Base-by-base conservation (phyloP, 129 eudicot genomes). In the Heracleum sosnowskyi region DNA sequence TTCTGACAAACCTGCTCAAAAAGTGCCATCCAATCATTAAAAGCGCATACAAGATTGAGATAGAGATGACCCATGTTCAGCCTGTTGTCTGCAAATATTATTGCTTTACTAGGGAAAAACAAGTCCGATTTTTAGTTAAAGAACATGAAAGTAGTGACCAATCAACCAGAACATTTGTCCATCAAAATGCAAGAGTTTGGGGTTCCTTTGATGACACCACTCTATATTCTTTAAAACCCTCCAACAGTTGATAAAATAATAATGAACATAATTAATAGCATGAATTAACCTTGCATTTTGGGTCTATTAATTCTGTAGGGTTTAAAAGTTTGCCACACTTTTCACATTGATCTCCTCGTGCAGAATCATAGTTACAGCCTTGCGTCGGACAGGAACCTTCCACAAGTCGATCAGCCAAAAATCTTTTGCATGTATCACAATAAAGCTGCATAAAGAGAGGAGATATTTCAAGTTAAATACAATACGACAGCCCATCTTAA, bases 271-370 rank as follows among this genome's bases (percentile, higher is more conserved):
- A 70, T 79, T 77, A n/a, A 66, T 24, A 79, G 72, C 40, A 16
- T 36, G 47, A 28, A 44, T 57, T 68, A 42, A 90, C 99, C 97
- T 96, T 96, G 95, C 99, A 96, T 82, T 83, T 88, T n/a, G 99
- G 99, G 53, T 86, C 85, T 42, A 84, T 75, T 33, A 96, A 82
- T 79, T 96, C 99, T 9, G 97, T 89, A 29, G 99, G 96, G 85
- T 96, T 92, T 68, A 96, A 78, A n/a, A 92, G 90, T 86, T 90
- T 90, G 33, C 95, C 91, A 80, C 99, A 95, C 46, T 95, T 89
- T 69, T 95, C 99, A 82, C 97, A 95, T 73, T 95, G 97, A 87
- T 95, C 99, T 29, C 99, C 99, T 78, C 99, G 90, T 37, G 99
- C 99, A 83, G 99, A 89, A 77, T 90, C 97, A 86, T 95, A 91